Percentiles rank a stretch among this genome's conserved stretches.
Evolutionary conservation across 2,329 filamentous ascomycete species (phyloP).

Genomic region (Trichoderma brevicompactum): DNA sequence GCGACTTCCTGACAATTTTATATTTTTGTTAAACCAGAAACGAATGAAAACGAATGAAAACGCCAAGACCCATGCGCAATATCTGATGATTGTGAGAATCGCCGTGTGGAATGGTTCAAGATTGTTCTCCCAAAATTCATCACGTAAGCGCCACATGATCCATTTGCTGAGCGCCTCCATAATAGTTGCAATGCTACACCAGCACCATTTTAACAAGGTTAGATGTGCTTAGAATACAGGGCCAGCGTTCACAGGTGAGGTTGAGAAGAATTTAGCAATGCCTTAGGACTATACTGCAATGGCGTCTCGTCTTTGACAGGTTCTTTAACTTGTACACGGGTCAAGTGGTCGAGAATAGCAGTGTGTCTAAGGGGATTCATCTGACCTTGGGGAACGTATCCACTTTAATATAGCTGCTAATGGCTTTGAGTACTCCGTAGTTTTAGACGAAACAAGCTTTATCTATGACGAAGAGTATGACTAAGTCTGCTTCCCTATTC

Average conservation of each 20-base stretch:
- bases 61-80: background rate
- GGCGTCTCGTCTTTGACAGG: too few species aligned
- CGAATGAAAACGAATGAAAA: background rate
- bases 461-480: background rate
- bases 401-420: background rate
- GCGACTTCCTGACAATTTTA: background rate
- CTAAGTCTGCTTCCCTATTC: background rate
- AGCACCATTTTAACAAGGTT: background rate
- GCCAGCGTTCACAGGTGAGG: too few species aligned
- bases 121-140: background rate
- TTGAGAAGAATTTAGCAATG: too few species aligned
- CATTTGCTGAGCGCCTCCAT: background rate
- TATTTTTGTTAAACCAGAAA: background rate
- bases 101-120: constrained; percentile 1
- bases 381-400: background rate
- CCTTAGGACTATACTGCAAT: too few species aligned
- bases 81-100: background rate
- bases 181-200: too few species aligned
- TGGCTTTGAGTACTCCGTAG: background rate
- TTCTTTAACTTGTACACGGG: background rate
- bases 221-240: background rate
- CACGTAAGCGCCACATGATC: constrained; percentile 17
- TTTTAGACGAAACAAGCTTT: background rate
- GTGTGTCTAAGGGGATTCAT: background rate
- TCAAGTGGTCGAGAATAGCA: background rate